Evolutionary conservation across 176 grass and related monocot genomes (phyloP).

Genomic region (Bolboschoenus planiculmis): DNA sequence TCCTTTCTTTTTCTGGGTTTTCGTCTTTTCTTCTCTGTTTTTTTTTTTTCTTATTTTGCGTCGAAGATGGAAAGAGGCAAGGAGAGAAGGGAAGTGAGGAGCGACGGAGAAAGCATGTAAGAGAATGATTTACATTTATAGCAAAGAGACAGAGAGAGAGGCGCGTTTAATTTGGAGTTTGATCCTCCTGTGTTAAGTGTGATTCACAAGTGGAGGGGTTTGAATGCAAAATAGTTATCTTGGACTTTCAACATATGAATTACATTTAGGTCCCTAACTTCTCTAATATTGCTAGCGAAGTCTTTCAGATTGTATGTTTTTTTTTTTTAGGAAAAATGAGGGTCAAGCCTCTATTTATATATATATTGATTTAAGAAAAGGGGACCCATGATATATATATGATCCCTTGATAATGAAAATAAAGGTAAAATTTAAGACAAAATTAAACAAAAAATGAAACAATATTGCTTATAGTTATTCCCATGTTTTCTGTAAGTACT

Average conservation of each 20-base stretch:
- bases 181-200: not conserved
- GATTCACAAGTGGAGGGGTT: not conserved
- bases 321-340: no score
- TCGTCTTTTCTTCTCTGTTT: not conserved
- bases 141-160: not conserved
- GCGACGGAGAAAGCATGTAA: not conserved
- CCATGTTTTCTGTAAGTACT: no score
- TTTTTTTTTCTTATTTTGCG: not conserved
- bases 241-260: not conserved
- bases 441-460: no score
- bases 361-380: no score
- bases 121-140: not conserved
- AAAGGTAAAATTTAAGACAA: no score
- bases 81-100: not conserved
- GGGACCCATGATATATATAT: no score
- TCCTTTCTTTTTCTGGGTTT: no score
- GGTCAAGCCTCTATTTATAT: no score
- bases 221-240: not conserved
- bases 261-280: not conserved
- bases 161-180: constrained; percentile 10
- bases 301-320: no score
- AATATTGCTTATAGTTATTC: no score
- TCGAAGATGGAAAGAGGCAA: not conserved
- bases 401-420: no score
- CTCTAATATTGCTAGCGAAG: not conserved